phyloP scores from a whole-genome alignment of 371 early-diverging fungal genomes.

The Mucor saturninus region DNA sequence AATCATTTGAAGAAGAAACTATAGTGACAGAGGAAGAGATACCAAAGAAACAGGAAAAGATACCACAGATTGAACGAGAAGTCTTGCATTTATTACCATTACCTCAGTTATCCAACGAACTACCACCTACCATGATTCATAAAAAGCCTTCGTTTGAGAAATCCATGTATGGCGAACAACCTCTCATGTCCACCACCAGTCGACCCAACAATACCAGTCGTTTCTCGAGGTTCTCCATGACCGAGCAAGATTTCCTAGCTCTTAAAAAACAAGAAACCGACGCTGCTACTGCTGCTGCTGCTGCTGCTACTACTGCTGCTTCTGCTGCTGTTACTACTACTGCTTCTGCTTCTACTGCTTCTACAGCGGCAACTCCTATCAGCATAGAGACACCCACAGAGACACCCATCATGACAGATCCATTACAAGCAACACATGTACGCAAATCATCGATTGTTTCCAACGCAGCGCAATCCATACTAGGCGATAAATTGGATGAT shows the following conservation, averaged over 20 bases:
- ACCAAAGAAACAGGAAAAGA: constrained; percentile 6
- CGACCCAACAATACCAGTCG: neutral
- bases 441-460: constrained; percentile 28
- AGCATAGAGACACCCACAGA: neutral
- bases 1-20: neutral
- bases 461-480: constrained; percentile 37
- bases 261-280: constrained; percentile 3
- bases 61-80: constrained; percentile 24
- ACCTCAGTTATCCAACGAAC: constrained; percentile 21
- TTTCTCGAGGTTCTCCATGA: constrained; percentile 16
- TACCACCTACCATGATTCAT: constrained; percentile 23
- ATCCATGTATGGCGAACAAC: constrained; percentile 23
- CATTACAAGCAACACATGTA: neutral
- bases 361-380: too few species aligned
- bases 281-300: too few species aligned
- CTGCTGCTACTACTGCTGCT: too few species aligned
- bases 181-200: constrained; percentile 6
- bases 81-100: constrained; percentile 21
- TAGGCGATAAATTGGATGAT: constrained; percentile 48
- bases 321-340: too few species aligned
- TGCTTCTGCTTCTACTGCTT: too few species aligned
- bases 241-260: constrained; percentile 12
- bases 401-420: neutral
- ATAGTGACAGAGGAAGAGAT: neutral
- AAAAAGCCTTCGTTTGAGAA: constrained; percentile 15